phyloP scores from a whole-genome alignment of 2,329 filamentous ascomycete genomes.

The Aureobasidium zeae region DNA sequence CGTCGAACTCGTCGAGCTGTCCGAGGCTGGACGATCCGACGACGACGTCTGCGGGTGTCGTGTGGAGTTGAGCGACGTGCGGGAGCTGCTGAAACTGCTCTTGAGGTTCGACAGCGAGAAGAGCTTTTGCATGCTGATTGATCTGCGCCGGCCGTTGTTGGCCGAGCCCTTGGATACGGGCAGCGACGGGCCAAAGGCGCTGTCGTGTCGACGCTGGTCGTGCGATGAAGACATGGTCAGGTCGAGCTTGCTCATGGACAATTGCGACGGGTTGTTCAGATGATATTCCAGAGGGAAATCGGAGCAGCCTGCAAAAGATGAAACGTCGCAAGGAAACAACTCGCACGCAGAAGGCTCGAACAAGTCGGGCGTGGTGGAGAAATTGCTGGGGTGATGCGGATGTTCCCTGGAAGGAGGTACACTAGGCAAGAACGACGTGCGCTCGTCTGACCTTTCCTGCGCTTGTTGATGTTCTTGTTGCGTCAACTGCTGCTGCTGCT shows the following conservation, averaged over 20 bases:
- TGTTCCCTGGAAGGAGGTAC: slow-evolving; percentile 10
- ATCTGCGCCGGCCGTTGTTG: slow-evolving; percentile 17
- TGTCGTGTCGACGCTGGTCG: slow-evolving; percentile 18
- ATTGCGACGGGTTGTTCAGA: background rate
- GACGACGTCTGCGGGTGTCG: slow-evolving; percentile 11
- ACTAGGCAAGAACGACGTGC: background rate
- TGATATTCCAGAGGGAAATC: slow-evolving; percentile 6
- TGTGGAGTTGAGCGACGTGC: slow-evolving; percentile 24
- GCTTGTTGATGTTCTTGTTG: background rate
- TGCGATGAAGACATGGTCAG: background rate
- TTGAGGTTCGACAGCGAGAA: slow-evolving; percentile 27
- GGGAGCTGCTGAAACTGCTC: slow-evolving; percentile 29
- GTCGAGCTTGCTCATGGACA: slow-evolving; percentile 17
- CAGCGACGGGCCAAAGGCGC: slow-evolving; percentile 20
- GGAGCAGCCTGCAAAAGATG: slow-evolving; percentile 12
- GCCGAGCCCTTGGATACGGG: slow-evolving; percentile 7
- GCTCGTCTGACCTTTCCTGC: background rate
- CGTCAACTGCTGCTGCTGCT: background rate
- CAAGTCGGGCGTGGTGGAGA: slow-evolving; percentile 13
- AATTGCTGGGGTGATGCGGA: slow-evolving; percentile 10
- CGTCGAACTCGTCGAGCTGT: slow-evolving; percentile 13
- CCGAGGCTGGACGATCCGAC: slow-evolving; percentile 7
- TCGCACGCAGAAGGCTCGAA: slow-evolving; percentile 4
- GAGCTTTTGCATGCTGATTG: slow-evolving; percentile 25
- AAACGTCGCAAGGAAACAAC: background rate